Evolutionary conservation across 2,329 filamentous ascomycete species (phyloP).

Genomic region (Fusarium bulbicola): DNA sequence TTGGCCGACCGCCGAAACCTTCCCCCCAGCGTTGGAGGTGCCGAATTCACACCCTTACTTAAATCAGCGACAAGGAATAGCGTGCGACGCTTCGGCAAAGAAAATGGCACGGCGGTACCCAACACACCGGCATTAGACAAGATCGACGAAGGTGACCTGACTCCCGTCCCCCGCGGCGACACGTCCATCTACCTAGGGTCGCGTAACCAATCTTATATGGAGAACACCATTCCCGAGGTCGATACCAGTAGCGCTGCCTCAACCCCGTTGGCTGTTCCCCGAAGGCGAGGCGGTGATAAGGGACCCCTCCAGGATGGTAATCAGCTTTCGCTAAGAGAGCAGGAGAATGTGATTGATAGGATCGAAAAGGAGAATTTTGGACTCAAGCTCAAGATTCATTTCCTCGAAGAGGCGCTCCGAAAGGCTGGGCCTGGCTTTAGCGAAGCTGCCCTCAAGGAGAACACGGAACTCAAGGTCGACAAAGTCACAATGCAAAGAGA

Average conservation of each 20-base stretch:
- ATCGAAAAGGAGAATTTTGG: conserved; percentile 99
- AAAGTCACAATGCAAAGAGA: conserved; percentile 90
- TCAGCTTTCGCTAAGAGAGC: conserved; percentile 89
- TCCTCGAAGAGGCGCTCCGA: conserved; percentile 87
- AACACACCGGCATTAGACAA: conserved; percentile 76
- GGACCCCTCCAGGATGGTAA: conserved; percentile 85
- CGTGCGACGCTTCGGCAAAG: conserved; percentile 71
- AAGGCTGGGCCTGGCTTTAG: conserved; percentile 92
- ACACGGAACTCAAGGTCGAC: conserved; percentile 94
- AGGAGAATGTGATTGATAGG: conserved; percentile 93
- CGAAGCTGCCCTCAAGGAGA: conserved; percentile 88
- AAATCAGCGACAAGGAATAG: conserved; percentile 80
- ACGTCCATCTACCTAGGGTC: conserved; percentile 75
- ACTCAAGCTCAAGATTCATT: conserved; percentile 96
- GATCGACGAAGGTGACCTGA: conserved; percentile 77
- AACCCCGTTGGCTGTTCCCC: conserved; percentile 79
- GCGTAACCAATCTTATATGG: conserved; percentile 70
- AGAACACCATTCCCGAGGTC: conserved; percentile 78
- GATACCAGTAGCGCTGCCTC: conserved; percentile 83
- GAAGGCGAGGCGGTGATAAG: conserved; percentile 69
- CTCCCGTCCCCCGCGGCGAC: conserved; percentile 77
- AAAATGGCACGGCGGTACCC: conserved; percentile 65
- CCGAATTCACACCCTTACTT: conserved; percentile 93
- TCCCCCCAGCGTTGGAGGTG: conserved; percentile 69
- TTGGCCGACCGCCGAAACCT: conserved; percentile 78